These are phyloP conservation scores for Pseudogymnoascus pannorum DNA, from an alignment of 2,329 filamentous ascomycete species.

Conservation along the genomic window DNA sequence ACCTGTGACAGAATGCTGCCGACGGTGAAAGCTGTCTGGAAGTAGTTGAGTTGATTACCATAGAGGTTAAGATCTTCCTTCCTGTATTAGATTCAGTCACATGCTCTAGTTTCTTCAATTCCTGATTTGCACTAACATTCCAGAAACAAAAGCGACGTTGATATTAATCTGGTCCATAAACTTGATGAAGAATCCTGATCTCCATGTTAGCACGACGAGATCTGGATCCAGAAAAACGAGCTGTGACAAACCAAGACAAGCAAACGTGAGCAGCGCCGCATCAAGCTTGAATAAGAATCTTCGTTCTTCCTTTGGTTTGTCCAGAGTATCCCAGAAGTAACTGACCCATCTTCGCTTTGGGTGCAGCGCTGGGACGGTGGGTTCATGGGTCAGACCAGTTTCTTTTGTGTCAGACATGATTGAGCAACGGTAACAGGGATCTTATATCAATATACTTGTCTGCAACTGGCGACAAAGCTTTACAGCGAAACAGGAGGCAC, in stretches of 20 bases:
- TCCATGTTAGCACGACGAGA: neutral
- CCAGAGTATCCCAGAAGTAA: constrained; percentile 46
- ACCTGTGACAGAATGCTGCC: constrained; percentile 46
- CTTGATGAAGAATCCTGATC: constrained; percentile 42
- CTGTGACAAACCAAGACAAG: constrained; percentile 29
- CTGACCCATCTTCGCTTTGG: constrained; percentile 38
- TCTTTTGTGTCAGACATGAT: neutral
- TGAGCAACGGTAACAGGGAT: neutral
- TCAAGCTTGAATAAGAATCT: constrained; percentile 43
- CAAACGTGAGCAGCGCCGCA: constrained; percentile 40
- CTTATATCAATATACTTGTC: neutral
- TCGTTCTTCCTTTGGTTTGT: constrained; percentile 43
- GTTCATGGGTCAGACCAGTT: neutral
- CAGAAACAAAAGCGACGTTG: constrained; percentile 40
- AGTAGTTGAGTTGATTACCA: constrained; percentile 43
- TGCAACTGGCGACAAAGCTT: neutral
- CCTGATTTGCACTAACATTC: constrained; percentile 31
- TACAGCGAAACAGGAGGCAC: neutral
- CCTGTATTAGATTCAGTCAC: constrained; percentile 24
- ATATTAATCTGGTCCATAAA: constrained; percentile 40
- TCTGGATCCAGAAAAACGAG: neutral
- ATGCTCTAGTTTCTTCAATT: neutral
- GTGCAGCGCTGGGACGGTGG: neutral
- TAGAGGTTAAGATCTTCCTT: constrained; percentile 43
- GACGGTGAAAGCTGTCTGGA: constrained; percentile 44